phyloP scores from a whole-genome alignment of 2,329 filamentous ascomycete genomes.

The Fusarium incarnatum region DNA sequence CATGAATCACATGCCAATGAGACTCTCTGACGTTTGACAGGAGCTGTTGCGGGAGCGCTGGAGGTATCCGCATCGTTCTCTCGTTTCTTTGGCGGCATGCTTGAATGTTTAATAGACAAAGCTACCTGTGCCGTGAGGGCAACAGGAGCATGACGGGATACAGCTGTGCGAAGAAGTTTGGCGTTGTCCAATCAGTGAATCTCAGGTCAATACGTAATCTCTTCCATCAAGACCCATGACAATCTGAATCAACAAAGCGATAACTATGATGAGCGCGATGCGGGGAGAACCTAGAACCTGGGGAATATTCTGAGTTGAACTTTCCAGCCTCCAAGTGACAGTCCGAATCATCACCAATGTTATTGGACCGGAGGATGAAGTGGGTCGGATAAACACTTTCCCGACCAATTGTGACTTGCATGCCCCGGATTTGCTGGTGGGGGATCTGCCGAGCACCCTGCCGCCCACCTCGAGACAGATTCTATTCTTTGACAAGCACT shows the following conservation, averaged over 20 bases:
- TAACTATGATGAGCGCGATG: conserved; percentile 30
- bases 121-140: conserved; percentile 41
- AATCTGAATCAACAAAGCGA: conserved; percentile 13
- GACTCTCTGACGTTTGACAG: conserved; percentile 70
- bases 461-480: conserved; percentile 17
- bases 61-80: conserved; percentile 45
- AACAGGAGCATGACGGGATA: conserved; percentile 41
- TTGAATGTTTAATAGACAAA: conserved; percentile 34
- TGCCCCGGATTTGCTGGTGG: conserved; percentile 31
- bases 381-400: conserved; percentile 44
- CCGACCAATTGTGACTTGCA: conserved; percentile 35
- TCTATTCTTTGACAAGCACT: conserved; percentile 17
- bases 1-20: conserved; percentile 78
- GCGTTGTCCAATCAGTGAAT: conserved; percentile 42
- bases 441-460: conserved; percentile 26
- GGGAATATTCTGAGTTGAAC: conserved; percentile 39
- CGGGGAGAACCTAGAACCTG: conserved; percentile 47
- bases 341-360: conserved; percentile 22
- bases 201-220: conserved; percentile 25
- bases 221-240: conserved; percentile 27
- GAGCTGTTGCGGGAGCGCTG: conserved; percentile 41
- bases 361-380: conserved; percentile 23
- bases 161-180: conserved; percentile 9
- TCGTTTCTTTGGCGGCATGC: conserved; percentile 57
- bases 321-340: conserved; percentile 28